Evolutionary conservation across 257 asterid species (phyloP), one percentile per base, ranked within the genome.

Genomic region (Rauvolfia tetraphylla): DNA sequence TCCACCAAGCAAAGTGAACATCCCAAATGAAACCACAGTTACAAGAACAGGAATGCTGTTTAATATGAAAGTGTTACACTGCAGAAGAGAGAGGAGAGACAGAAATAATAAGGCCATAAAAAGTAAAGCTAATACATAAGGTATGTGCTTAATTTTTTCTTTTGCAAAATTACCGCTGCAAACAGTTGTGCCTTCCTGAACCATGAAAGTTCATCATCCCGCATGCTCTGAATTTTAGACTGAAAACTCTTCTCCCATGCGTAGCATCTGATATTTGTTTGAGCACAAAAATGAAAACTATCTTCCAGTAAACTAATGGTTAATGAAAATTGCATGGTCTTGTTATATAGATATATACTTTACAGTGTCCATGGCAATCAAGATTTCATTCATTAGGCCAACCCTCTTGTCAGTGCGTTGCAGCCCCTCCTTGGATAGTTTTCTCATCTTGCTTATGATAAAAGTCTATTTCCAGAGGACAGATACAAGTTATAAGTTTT

Each of bases 191-290:
- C 96, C 78, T 87, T 89, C 84, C 88, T 84, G 83, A 93, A 86
- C 97, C 98, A 93, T 11, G 85, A 78, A 36, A 93, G 81, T 79
- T 93, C 98, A 76, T 90, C 95, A 80, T 86, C 86, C 81, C 98
- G 83, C 77, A 88, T 69, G 51, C 82, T 72, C 75, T 91, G 93
- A 76, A 93, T 78, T 82, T 91, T 91, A 13, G 90, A 85, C 79
- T 82, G 90, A 84, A 93, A 93, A 77, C 98, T 93, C 73, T 83
- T 80, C 80, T 93, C 98, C 98, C 98, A 93, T 61, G 97, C 95
- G 78, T 93, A 93, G 78, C 83, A 93, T 82, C 97, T 93, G 85
- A 46, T 38, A 66, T 36, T 53, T 58, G 81, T 68, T 13, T 51
- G 51, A n/a, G 75, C 51, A 76, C 44, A 83, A 69, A 71, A 38